These are phyloP conservation scores for Solanum verrucosum DNA, from an alignment of 257 asterid species.

Conservation along the genomic window DNA sequence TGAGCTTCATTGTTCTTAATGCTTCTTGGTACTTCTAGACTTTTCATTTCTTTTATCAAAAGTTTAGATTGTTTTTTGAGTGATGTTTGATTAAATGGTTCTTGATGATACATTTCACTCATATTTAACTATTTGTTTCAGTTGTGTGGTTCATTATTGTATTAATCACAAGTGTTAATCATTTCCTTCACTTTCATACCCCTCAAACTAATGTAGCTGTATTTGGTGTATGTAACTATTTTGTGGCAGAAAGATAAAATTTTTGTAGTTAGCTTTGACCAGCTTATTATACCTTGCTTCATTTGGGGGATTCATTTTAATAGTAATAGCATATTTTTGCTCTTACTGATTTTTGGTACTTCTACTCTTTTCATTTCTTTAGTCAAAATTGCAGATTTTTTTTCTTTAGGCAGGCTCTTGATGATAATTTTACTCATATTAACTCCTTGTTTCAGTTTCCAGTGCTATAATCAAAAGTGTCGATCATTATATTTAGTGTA, in stretches of 20 bases:
- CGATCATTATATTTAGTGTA: not conserved
- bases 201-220: not conserved
- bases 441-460: not conserved
- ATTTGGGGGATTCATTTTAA: not conserved
- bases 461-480: not conserved
- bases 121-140: not conserved
- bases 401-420: not conserved
- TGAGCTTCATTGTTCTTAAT: conserved; percentile 18
- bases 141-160: not conserved
- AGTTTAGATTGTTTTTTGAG: not conserved
- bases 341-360: conserved; percentile 50
- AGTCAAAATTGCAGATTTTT: not conserved
- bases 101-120: not conserved
- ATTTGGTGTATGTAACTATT: not conserved
- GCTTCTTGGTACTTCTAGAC: conserved; percentile 37
- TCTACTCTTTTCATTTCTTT: not conserved
- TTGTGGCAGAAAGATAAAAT: not conserved
- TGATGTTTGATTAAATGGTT: not conserved
- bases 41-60: not conserved
- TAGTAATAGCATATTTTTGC: not conserved
- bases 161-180: not conserved
- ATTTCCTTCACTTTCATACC: not conserved
- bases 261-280: not conserved
- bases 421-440: not conserved
- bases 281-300: not conserved